Conservation (phyloP, 805 yeast genomes). For the Isabelozyma rhagii region DNA sequence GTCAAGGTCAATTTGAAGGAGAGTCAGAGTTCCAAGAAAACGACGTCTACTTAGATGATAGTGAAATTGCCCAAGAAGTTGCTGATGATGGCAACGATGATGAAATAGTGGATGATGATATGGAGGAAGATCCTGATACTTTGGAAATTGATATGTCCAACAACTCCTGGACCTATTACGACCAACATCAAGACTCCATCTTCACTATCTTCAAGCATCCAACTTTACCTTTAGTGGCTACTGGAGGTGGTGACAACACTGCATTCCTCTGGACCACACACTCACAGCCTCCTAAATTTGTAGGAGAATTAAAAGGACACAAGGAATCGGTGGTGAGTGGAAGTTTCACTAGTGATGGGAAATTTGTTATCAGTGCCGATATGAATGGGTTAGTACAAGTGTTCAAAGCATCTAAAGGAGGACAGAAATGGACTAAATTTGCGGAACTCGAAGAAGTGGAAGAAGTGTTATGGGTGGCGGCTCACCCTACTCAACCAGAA, state of each 20-base stretch:
- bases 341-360: conserved; percentile 80
- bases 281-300: conserved; percentile 76
- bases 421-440: conserved; percentile 75
- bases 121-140: conserved; percentile 37
- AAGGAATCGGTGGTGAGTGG: conserved; percentile 86
- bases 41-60: conserved; percentile 24
- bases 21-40: conserved; percentile 12
- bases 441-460: conserved; percentile 82
- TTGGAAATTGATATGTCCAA: conserved; percentile 84
- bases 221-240: conserved; percentile 73
- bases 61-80: conserved; percentile 35
- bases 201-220: conserved; percentile 85
- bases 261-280: conserved; percentile 94
- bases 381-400: conserved; percentile 87
- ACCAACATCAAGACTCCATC: conserved; percentile 83
- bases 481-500: conserved; percentile 71
- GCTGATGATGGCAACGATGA: conserved; percentile 26
- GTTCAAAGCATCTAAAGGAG: conserved; percentile 68
- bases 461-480: conserved; percentile 79
- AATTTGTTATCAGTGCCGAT: conserved; percentile 82
- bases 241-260: conserved; percentile 93
- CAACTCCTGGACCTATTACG: conserved; percentile 87
- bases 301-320: conserved; percentile 74
- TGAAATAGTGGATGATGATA: conserved; percentile 22
- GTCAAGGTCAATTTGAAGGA: not conserved